Conservation (phyloP, 2,329 filamentous ascomycete species). For the Epichloe elymi region DNA sequence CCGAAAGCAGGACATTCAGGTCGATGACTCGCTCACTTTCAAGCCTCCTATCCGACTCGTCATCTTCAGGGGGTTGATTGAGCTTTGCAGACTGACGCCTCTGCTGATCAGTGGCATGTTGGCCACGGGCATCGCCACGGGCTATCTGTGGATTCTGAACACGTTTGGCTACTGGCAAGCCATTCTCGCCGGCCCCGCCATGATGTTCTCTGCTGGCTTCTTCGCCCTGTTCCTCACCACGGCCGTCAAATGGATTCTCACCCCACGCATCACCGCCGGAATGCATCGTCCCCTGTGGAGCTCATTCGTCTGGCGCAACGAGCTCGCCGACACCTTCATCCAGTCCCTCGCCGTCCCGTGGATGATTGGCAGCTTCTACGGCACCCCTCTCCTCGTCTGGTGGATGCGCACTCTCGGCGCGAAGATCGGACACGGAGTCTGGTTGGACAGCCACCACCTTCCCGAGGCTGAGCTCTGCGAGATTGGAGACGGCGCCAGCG, state of each 20-base stretch:
- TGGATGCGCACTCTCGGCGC: conserved; percentile 11
- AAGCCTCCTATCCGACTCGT: conserved; percentile 7
- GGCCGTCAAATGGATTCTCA: conserved; percentile 10
- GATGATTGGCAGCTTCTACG: conserved; percentile 8
- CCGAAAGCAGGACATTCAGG: conserved; percentile 5
- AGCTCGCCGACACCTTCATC: conserved; percentile 49
- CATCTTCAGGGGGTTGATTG: conserved; percentile 7
- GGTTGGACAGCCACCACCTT: conserved; percentile 12
- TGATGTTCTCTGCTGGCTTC: conserved; percentile 5
- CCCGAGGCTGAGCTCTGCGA: conserved; percentile 10
- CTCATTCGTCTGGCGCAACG: conserved; percentile 13
- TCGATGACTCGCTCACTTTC: conserved; percentile 10
- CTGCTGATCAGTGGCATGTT: conserved; percentile 7
- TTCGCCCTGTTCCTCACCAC: conserved; percentile 6
- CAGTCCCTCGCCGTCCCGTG: conserved; percentile 17
- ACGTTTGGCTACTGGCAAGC: conserved; percentile 7
- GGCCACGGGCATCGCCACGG: conserved; percentile 1
- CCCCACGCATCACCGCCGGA: conserved; percentile 8
- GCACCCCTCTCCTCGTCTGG: conserved; percentile 9
- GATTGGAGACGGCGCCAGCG: conserved; percentile 9
- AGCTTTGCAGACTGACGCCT: conserved; percentile 8
- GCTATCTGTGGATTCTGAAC: conserved; percentile 6
- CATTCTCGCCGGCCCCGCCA: conserved; percentile 6
- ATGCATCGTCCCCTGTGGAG: conserved; percentile 12
- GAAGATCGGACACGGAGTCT: conserved; percentile 11